Base-by-base conservation (phyloP, 1,139 yeast genomes). In the Protomyces inundatus region DNA sequence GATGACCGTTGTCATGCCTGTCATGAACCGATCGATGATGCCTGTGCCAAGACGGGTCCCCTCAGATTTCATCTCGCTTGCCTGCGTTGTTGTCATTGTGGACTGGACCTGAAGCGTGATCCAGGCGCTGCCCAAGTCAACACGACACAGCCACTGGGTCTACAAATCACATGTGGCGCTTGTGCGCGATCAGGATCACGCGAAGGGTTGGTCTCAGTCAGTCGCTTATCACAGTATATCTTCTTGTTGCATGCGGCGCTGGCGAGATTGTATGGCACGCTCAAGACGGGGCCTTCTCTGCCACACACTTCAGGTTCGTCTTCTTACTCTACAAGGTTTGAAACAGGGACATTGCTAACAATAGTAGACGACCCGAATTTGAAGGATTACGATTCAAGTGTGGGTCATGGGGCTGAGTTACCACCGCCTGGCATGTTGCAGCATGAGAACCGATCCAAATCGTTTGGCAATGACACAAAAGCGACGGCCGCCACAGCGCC, bases 171-270 rank as follows among this genome's bases (percentile, higher is more conserved):
- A 23, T 87, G 96, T 73, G 79, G 81, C 0, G 78, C 81, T 35
- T 87, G 95, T 74, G 79, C 83, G 0, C 70, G 80, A 4, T 77
- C 78, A 54, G 81, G 80, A 65, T 78, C 81, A 0, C 73, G 75
- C 23, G 70, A 77, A 0, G 90, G 90, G 0, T 90, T 91, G 72
- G 81, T 77, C 55, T 71, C 75, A n/a, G 85, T 90, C 0, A 80
- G 89, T 4, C 86, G 85, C 67, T 80, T 90, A 59, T 75, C 83
- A 30, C 98, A 93, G 74, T 81, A 90, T 72, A 79, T 86, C 34
- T 90, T 84, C 72, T 77, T 93, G 59, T 77, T 91, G 68, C 87
- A 88, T 70, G 90, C 93, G 69, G 98, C 98, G 0, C 79, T 90
- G 58, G 83, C 87, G 5, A 80, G 97, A 66, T 86, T 96, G 1